Percentiles rank a stretch among this genome's conserved stretches.
Conservation (phyloP, 805 yeast species). For the Lachancea thermotolerans region DNA sequence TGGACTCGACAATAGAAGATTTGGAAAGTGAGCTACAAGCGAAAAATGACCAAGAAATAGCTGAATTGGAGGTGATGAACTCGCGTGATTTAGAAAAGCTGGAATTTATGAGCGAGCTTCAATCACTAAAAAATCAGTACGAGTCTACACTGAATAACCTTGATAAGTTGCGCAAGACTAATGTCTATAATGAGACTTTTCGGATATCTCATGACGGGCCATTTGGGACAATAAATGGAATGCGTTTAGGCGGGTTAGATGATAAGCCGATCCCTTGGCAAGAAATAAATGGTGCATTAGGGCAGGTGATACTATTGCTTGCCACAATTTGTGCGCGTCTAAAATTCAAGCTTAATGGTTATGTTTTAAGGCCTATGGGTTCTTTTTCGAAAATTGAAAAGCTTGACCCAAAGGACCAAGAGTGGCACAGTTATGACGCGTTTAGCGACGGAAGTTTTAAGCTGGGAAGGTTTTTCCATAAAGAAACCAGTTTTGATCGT, state of each 20-base stretch:
- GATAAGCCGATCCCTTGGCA: conserved; percentile 71
- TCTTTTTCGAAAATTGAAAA: conserved; percentile 65
- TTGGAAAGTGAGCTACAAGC: conserved; percentile 44
- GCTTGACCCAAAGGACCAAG: conserved; percentile 33
- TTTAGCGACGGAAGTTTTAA: conserved; percentile 66
- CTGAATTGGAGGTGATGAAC: conserved; percentile 46
- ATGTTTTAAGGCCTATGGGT: conserved; percentile 73
- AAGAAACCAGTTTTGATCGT: conserved; percentile 69
- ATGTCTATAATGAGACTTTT: conserved; percentile 79
- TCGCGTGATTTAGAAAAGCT: conserved; percentile 45
- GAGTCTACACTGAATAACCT: conserved; percentile 57
- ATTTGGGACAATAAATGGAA: conserved; percentile 82
- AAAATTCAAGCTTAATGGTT: conserved; percentile 48
- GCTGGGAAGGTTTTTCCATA: conserved; percentile 55
- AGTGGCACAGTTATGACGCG: conserved; percentile 46
- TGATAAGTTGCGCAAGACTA: conserved; percentile 64
- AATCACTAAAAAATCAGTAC: conserved; percentile 56
- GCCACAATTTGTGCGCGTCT: conserved; percentile 57
- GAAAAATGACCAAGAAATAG: conserved; percentile 43
- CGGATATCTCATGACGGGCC: conserved; percentile 77
- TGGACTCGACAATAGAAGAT: conserved; percentile 38
- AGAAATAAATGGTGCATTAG: conserved; percentile 87
- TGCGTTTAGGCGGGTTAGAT: conserved; percentile 66
- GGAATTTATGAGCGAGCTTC: conserved; percentile 47
- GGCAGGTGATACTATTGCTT: conserved; percentile 68